Conservation (phyloP, 768 basidiomycete species). For the Leccinum incarnatum region DNA sequence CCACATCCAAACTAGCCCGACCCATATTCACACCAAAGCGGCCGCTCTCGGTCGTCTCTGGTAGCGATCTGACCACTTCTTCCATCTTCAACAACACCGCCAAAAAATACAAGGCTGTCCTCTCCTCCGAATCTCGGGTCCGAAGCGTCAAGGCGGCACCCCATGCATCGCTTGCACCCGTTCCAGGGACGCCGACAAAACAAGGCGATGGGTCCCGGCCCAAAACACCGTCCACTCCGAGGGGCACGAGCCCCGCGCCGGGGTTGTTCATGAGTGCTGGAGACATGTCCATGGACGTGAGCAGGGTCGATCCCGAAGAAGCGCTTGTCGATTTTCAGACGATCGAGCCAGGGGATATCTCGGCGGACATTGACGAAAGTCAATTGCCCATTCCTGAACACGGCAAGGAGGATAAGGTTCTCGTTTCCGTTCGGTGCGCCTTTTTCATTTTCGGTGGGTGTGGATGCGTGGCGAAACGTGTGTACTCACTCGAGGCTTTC, state of each 20-base stretch:
- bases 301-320: slow-evolving; percentile 70
- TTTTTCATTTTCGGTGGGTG: neutral
- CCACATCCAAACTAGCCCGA: slow-evolving; percentile 39
- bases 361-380: slow-evolving; percentile 63
- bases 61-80: slow-evolving; percentile 35
- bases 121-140: slow-evolving; percentile 45
- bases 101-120: slow-evolving; percentile 67
- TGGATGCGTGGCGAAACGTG: neutral
- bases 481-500: slow-evolving; percentile 3
- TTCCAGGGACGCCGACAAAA: slow-evolving; percentile 56
- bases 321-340: slow-evolving; percentile 73
- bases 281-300: slow-evolving; percentile 67
- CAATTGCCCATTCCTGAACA: slow-evolving; percentile 46
- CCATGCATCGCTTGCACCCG: slow-evolving; percentile 37
- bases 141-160: slow-evolving; percentile 30
- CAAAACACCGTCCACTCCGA: slow-evolving; percentile 53
- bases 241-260: slow-evolving; percentile 47
- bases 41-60: slow-evolving; percentile 38
- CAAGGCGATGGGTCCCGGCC: slow-evolving; percentile 40
- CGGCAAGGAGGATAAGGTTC: slow-evolving; percentile 80
- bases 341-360: slow-evolving; percentile 67
- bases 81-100: slow-evolving; percentile 38
- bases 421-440: slow-evolving; percentile 74
- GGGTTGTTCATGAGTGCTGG: slow-evolving; percentile 44
- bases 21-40: slow-evolving; percentile 55